A percentile compares a stretch with the other conserved stretches of the same genome.
Evolutionary conservation across 331 rosid genomes (phyloP).

Genomic region (Phaseolus coccineus): DNA sequence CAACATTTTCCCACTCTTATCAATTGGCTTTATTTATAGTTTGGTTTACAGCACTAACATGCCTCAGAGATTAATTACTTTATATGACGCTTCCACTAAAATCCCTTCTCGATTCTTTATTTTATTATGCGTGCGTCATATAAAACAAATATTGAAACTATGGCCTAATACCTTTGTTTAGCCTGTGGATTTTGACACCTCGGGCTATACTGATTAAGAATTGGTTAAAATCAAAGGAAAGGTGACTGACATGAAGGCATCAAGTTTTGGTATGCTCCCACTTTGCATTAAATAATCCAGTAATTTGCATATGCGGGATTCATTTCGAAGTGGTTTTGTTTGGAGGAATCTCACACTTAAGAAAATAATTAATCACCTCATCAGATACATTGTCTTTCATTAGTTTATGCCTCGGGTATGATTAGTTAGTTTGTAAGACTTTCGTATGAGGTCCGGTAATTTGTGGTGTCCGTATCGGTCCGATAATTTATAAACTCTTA

Average conservation of each 20-base stretch:
- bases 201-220: constrained; percentile 2
- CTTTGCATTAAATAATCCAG: constrained; percentile 30
- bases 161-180: constrained; percentile 11
- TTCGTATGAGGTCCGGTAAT: too few species aligned
- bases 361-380: background rate
- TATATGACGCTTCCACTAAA: constrained; percentile 21
- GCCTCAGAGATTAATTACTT: constrained; percentile 28
- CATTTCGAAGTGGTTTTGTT: constrained; percentile 22
- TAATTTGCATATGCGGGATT: constrained; percentile 5
- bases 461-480: too few species aligned
- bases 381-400: too few species aligned
- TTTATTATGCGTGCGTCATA: constrained; percentile 28
- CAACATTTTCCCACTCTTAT: constrained; percentile 64
- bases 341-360: constrained; percentile 22
- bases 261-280: constrained; percentile 37
- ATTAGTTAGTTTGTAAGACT: too few species aligned
- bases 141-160: background rate
- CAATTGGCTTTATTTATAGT: constrained; percentile 37
- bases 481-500: too few species aligned
- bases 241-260: constrained; percentile 35
- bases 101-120: constrained; percentile 38
- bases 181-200: constrained; percentile 30
- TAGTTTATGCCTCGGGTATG: too few species aligned
- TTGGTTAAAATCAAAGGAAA: constrained; percentile 27
- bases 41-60: constrained; percentile 41